A percentile compares a stretch with the other conserved stretches of the same genome.
Evolutionary conservation across 352 stramenopile species (phyloP).

Genomic region (Thraustotheca clavata): DNA sequence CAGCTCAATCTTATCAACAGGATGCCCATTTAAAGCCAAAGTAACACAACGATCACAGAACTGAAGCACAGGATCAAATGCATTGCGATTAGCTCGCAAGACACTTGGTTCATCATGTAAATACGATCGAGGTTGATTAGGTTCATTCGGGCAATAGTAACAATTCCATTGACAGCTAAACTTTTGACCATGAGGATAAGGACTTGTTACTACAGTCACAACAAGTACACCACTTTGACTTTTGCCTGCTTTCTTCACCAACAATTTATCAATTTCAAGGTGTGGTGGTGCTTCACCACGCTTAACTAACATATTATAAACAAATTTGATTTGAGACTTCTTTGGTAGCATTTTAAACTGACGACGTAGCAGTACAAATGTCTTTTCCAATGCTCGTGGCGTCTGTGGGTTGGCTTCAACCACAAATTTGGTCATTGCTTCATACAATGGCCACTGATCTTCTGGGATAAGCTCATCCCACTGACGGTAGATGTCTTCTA

Average conservation of each 20-base stretch:
- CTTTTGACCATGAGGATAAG: constrained; percentile 82
- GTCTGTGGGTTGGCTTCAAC: constrained; percentile 63
- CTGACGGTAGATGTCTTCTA: constrained; percentile 82
- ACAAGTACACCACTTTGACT: constrained; percentile 87
- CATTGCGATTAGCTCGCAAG: constrained; percentile 85
- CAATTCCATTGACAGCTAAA: constrained; percentile 94
- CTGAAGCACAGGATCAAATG: constrained; percentile 88
- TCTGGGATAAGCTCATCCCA: constrained; percentile 78
- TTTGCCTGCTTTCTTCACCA: constrained; percentile 87
- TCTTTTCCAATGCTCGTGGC: constrained; percentile 71
- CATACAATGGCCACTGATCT: constrained; percentile 55
- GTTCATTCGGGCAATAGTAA: constrained; percentile 93
- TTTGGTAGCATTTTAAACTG: constrained; percentile 86
- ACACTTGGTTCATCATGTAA: constrained; percentile 90
- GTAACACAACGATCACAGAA: constrained; percentile 87
- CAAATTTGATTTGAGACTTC: constrained; percentile 88
- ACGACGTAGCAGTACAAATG: constrained; percentile 71
- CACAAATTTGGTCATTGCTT: constrained; percentile 79
- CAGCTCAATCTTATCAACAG: constrained; percentile 90
- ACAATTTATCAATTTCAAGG: constrained; percentile 57
- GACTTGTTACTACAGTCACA: constrained; percentile 88
- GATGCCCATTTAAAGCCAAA: constrained; percentile 87
- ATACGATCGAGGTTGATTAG: constrained; percentile 86
- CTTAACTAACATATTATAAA: constrained; percentile 68
- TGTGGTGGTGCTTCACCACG: constrained; percentile 38